Evolutionary conservation across 768 basidiomycete species (phyloP).

Genomic region (Pilatotrama ljubarskyi): DNA sequence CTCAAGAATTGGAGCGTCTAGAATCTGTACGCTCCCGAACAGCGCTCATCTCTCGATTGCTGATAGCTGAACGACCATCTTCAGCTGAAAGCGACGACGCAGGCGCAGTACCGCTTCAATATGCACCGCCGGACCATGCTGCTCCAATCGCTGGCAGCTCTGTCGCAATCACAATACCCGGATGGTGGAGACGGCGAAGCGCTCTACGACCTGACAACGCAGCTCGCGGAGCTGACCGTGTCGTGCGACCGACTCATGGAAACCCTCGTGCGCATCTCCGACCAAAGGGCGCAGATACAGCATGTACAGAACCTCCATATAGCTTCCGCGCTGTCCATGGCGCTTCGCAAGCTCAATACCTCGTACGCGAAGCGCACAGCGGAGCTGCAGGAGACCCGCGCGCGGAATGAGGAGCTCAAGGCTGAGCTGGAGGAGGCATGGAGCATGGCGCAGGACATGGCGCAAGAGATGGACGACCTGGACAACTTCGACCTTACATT

Average conservation of each 20-base stretch:
- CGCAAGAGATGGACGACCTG: constrained; percentile 67
- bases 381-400: constrained; percentile 52
- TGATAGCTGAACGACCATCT: background rate
- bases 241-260: constrained; percentile 59
- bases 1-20: constrained; percentile 60
- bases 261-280: constrained; percentile 56
- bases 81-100: constrained; percentile 49
- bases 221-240: constrained; percentile 59
- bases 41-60: background rate
- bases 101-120: constrained; percentile 68
- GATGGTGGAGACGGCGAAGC: constrained; percentile 38
- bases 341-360: constrained; percentile 75
- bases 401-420: constrained; percentile 55
- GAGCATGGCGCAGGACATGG: constrained; percentile 73
- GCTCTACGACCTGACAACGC: constrained; percentile 48
- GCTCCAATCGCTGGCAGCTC: constrained; percentile 66
- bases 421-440: constrained; percentile 80
- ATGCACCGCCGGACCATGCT: constrained; percentile 68
- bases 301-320: constrained; percentile 64
- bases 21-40: constrained; percentile 29
- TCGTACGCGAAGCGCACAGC: constrained; percentile 66
- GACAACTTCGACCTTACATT: constrained; percentile 36
- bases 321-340: constrained; percentile 76
- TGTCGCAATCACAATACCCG: constrained; percentile 35
- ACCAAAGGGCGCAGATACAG: constrained; percentile 66